A percentile compares a stretch with the other conserved stretches of the same genome.
Evolutionary conservation across 2,329 filamentous ascomycete species (phyloP).

Genomic region (Zymoseptoria tritici): DNA sequence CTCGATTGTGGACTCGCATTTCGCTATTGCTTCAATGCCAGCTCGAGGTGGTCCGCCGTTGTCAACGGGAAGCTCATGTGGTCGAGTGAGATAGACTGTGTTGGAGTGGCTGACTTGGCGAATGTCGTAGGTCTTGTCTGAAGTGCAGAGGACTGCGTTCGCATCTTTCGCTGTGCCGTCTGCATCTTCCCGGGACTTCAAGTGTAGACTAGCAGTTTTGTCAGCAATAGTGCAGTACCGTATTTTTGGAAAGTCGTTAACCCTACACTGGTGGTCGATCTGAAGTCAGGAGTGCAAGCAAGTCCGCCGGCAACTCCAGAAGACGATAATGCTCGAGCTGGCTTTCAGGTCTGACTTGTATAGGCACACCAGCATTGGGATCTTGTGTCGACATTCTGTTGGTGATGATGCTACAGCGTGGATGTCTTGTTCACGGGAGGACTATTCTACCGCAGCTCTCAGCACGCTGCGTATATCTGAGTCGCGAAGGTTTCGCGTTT

Average conservation of each 20-base stretch:
- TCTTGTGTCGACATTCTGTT: conserved; percentile 38
- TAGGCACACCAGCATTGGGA: conserved; percentile 33
- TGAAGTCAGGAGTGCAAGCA: conserved; percentile 46
- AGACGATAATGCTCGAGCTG: conserved; percentile 49
- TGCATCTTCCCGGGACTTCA: conserved; percentile 31
- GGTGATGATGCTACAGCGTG: neutral
- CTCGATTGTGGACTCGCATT: conserved; percentile 40
- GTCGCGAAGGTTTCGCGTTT: neutral
- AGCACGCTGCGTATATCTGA: neutral
- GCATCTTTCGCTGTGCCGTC: conserved; percentile 24
- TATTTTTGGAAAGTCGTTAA: neutral
- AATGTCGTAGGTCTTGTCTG: conserved; percentile 49
- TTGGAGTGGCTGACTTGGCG: conserved; percentile 61
- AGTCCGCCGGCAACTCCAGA: conserved; percentile 52
- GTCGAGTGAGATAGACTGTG: conserved; percentile 49
- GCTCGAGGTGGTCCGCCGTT: conserved; percentile 18
- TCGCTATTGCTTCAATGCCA: conserved; percentile 37
- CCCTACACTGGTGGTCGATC: conserved; percentile 6
- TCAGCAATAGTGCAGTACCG: neutral
- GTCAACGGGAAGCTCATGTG: conserved; percentile 20
- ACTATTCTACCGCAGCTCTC: neutral
- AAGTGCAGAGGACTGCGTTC: conserved; percentile 53
- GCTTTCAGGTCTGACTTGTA: conserved; percentile 36
- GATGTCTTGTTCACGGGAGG: neutral
- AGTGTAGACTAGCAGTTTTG: conserved; percentile 31